Base-by-base conservation (phyloP, 495 filamentous ascomycete genomes). In the Daldinia concentrica region DNA sequence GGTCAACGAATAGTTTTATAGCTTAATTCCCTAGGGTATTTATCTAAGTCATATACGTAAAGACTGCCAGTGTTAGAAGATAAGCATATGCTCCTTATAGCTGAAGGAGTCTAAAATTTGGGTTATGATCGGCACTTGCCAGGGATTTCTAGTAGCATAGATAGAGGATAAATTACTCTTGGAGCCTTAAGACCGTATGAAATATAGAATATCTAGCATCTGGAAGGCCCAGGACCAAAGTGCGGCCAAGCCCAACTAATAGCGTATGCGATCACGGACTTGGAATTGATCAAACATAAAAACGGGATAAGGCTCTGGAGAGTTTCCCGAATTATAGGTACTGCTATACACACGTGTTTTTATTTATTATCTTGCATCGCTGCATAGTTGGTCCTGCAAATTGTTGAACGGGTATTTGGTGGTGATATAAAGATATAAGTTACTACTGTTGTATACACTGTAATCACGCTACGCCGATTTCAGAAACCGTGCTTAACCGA, bases 221-320 rank as follows among this genome's bases (percentile, higher is more conserved):
- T 24, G 7, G 32, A 26, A 24, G 22, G 22, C 27, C 12, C 3
- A 37, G 30, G 34, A 36, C 6, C 14, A 14, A 14, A 56, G 8
- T 32, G 14, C 29, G 29, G 30, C 32, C n/a, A 57, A 57, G 54
- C 32, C 54, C 29, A 19, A 37, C 30, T 34, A 57, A 58, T 27
- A 22, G 32, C 8, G 55, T 24, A 36, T 58, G 43, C 43, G 55
- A 58, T 37, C 55, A 58, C 36, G 55, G 32, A 15, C 22, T 22
- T 17, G 6, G 24, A 45, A 17, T 7, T 24, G n/a, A 41, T 17
- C 37, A 24, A 32, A 30, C 24, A 11, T 24, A 59, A 43, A 2
- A 15, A 30, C 4, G 17, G 1, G 29, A 17, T n/a, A n/a, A 22
- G 14, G 22, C n/a, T 43, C 1, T 14, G 14, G 22, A 19, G 5